Evolutionary conservation across 495 filamentous ascomycete species (phyloP).

Genomic region (Monascus purpureus): DNA sequence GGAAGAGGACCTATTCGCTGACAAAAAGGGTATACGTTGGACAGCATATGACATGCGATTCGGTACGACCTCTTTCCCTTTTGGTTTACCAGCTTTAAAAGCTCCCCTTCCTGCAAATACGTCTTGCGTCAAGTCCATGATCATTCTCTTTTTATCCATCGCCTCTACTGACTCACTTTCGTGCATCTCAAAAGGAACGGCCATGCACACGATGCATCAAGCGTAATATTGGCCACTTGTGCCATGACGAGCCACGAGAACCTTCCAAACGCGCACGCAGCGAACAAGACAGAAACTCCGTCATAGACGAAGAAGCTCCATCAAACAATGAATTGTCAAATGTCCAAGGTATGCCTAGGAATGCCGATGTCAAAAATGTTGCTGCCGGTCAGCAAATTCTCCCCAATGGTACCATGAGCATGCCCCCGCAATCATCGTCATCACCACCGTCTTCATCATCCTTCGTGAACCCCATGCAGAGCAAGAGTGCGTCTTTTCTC

Average conservation of each 20-base stretch:
- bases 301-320: constrained; percentile 43
- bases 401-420: constrained; percentile 20
- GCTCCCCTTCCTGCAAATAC: no score
- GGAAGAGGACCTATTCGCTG: constrained; percentile 15
- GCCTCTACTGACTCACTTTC: constrained; percentile 8
- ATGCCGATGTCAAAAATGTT: constrained; percentile 28
- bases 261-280: constrained; percentile 60
- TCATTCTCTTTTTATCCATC: no score
- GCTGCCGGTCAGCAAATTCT: constrained; percentile 28
- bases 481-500: no score
- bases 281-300: constrained; percentile 43
- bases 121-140: no score
- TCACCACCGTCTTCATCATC: constrained; percentile 4
- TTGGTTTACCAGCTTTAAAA: no score
- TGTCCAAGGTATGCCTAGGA: constrained; percentile 25
- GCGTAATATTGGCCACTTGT: constrained; percentile 95
- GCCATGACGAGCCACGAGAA: constrained; percentile 93
- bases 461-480: no score
- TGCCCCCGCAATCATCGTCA: constrained; percentile 5
- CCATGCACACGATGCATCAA: constrained; percentile 97
- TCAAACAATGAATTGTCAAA: constrained; percentile 30
- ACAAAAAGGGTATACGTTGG: constrained; percentile 24
- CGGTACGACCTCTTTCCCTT: constrained; percentile 54
- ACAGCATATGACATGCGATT: constrained; percentile 99
- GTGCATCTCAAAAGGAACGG: constrained; percentile 50